Evolutionary conservation across 306 rosid species (phyloP).

Genomic region (Vicia sativa): DNA sequence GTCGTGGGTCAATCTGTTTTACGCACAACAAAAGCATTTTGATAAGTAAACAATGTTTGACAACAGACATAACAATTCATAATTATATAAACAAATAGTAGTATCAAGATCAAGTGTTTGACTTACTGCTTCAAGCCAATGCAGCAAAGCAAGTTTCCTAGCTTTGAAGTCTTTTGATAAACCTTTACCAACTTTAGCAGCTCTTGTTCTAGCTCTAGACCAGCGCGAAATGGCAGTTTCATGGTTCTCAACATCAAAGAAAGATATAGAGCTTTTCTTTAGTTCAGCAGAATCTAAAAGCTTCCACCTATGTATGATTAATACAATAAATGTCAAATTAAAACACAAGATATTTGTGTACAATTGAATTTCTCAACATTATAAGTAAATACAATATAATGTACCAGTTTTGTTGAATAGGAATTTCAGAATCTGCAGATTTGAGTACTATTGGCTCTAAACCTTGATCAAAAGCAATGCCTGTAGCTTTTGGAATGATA

Average conservation of each 20-base stretch:
- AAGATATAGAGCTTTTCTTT: slow-evolving; percentile 73
- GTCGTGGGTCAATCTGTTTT: slow-evolving; percentile 86
- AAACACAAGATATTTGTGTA: not conserved
- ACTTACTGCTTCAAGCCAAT: slow-evolving; percentile 98
- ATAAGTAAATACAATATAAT: not conserved
- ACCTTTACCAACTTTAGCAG: slow-evolving; percentile 95
- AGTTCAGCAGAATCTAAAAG: slow-evolving; percentile 85
- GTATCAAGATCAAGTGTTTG: slow-evolving; percentile 17
- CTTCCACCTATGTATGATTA: slow-evolving; percentile 67
- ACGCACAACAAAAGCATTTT: slow-evolving; percentile 3
- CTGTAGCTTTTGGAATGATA: slow-evolving; percentile 53
- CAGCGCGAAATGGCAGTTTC: slow-evolving; percentile 85
- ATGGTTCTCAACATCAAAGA: slow-evolving; percentile 76
- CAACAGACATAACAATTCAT: slow-evolving; percentile 12
- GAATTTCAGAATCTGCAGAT: slow-evolving; percentile 78
- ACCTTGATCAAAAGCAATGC: slow-evolving; percentile 45
- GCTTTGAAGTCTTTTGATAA: slow-evolving; percentile 82
- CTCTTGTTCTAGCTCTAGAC: slow-evolving; percentile 82
- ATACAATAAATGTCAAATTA: not conserved
- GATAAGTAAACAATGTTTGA: slow-evolving; percentile 1
- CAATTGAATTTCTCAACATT: not conserved
- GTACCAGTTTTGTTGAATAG: slow-evolving; percentile 87
- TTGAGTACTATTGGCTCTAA: not conserved
- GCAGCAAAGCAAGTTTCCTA: slow-evolving; percentile 84
- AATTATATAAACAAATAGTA: slow-evolving; percentile 19